Evolutionary conservation across 768 basidiomycete genomes (phyloP).

Genomic region (Auricularia sp.): DNA sequence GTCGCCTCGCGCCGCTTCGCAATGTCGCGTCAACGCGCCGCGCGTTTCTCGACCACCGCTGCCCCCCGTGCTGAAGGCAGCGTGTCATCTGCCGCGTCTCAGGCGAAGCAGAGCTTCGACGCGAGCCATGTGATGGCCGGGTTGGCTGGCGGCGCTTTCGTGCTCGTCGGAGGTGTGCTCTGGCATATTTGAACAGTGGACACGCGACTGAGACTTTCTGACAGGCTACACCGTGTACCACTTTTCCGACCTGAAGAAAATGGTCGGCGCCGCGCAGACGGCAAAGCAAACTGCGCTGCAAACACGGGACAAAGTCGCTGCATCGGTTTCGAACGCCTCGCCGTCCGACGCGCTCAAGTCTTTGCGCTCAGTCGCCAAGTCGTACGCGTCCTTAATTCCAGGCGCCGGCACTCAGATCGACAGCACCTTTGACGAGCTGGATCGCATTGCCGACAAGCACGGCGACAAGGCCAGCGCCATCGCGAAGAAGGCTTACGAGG

Average conservation of each 20-base stretch:
- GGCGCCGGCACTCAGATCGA: slow-evolving; percentile 31
- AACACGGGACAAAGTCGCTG: slow-evolving; percentile 17
- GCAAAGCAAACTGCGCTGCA: slow-evolving; percentile 18
- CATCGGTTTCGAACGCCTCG: slow-evolving; percentile 16
- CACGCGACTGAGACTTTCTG: neutral
- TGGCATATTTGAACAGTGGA: neutral
- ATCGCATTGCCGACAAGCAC: slow-evolving; percentile 28
- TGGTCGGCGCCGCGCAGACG: slow-evolving; percentile 25
- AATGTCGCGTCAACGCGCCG: neutral
- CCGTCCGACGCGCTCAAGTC: slow-evolving; percentile 26
- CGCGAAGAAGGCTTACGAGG: slow-evolving; percentile 26
- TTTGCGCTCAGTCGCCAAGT: slow-evolving; percentile 32
- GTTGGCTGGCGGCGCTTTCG: slow-evolving; percentile 21
- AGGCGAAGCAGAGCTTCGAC: neutral
- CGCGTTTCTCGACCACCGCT: neutral
- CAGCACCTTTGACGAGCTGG: slow-evolving; percentile 33
- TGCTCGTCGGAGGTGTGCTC: slow-evolving; percentile 19
- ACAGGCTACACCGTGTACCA: slow-evolving; percentile 34
- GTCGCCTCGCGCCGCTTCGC: neutral
- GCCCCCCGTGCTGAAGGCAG: neutral
- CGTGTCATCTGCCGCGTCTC: neutral
- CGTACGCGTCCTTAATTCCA: slow-evolving; percentile 32
- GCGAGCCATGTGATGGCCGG: slow-evolving; percentile 21
- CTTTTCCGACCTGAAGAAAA: slow-evolving; percentile 29
- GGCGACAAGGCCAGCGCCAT: slow-evolving; percentile 31